phyloP scores from a whole-genome alignment of 306 rosid genomes.

The Cicer chorassanicum region DNA sequence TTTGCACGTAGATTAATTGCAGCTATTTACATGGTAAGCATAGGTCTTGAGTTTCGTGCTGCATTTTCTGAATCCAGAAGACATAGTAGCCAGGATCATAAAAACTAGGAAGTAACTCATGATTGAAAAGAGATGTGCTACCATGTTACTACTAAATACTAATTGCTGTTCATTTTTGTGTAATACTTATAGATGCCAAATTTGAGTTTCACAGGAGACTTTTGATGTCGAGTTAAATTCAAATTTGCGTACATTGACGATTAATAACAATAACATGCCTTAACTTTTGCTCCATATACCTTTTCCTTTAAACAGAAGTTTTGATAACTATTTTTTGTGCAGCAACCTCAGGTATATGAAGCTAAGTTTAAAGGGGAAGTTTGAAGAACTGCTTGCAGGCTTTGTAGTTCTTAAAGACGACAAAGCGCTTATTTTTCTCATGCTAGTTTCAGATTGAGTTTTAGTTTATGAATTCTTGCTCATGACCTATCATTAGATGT shows the following conservation, averaged over 20 bases:
- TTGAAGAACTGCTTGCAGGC: constrained; percentile 50
- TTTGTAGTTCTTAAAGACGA: constrained; percentile 2
- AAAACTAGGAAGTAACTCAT: neutral
- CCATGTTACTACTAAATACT: neutral
- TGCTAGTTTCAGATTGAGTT: constrained; percentile 41
- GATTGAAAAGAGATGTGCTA: neutral
- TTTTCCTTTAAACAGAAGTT: neutral
- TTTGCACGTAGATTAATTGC: constrained; percentile 87
- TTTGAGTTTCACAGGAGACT: neutral
- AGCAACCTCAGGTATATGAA: constrained; percentile 84
- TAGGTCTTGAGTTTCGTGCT: neutral
- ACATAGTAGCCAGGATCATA: too few relatives aligned
- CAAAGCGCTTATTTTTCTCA: constrained; percentile 22
- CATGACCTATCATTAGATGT: constrained; percentile 44
- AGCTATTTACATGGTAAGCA: constrained; percentile 79
- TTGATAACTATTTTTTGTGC: constrained; percentile 43
- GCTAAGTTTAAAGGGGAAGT: constrained; percentile 71
- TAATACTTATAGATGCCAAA: neutral
- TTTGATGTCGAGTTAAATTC: constrained; percentile 24
- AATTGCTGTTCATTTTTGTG: neutral
- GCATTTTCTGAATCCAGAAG: neutral
- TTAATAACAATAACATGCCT: neutral
- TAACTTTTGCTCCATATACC: neutral
- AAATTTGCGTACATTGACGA: constrained; percentile 4
- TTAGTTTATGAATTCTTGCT: constrained; percentile 38